Conservation (phyloP, 1,284 basidiomycete species). For the Cryptococcus jaspeensis region DNA sequence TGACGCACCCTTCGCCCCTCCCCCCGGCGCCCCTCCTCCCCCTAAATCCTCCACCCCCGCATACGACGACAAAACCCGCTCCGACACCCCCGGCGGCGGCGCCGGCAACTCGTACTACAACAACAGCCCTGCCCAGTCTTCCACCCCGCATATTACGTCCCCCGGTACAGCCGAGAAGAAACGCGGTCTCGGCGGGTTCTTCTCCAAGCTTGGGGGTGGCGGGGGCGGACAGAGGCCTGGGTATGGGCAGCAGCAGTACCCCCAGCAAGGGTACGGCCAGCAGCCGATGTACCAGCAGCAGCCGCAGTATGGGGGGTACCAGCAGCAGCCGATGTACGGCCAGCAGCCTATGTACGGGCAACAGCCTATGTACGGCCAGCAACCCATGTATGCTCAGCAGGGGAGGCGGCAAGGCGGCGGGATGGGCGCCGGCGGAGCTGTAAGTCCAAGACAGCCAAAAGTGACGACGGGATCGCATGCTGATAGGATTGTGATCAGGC, state of each 20-base stretch:
- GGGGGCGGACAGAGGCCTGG: conserved; percentile 13
- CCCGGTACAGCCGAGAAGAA: conserved; percentile 23
- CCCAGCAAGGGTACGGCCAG: conserved; percentile 29
- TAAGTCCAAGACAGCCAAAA: conserved; percentile 13
- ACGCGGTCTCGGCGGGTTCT: conserved; percentile 37
- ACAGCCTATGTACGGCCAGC: conserved; percentile 19
- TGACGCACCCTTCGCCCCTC: conserved; percentile 37
- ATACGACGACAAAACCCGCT: conserved; percentile 9
- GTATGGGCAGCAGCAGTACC: conserved; percentile 27
- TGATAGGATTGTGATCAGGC: conserved; percentile 12
- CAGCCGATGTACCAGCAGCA: conserved; percentile 22
- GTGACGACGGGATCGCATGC: not conserved
- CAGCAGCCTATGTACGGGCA: conserved; percentile 23
- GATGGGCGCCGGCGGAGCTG: conserved; percentile 41
- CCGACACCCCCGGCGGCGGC: not conserved
- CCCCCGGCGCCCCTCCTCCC: conserved; percentile 43
- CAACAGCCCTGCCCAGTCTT: conserved; percentile 6
- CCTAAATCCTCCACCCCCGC: conserved; percentile 12
- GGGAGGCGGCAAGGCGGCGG: conserved; percentile 25
- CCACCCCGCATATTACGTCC: conserved; percentile 8
- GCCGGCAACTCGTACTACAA: conserved; percentile 3
- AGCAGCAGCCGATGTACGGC: conserved; percentile 20
- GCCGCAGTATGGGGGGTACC: conserved; percentile 18
- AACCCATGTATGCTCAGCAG: conserved; percentile 12
- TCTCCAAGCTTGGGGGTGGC: conserved; percentile 37